A percentile compares a stretch with the other conserved stretches of the same genome.
Evolutionary conservation across 345 rosid genomes (phyloP).

Genomic region (Citrus glauca): DNA sequence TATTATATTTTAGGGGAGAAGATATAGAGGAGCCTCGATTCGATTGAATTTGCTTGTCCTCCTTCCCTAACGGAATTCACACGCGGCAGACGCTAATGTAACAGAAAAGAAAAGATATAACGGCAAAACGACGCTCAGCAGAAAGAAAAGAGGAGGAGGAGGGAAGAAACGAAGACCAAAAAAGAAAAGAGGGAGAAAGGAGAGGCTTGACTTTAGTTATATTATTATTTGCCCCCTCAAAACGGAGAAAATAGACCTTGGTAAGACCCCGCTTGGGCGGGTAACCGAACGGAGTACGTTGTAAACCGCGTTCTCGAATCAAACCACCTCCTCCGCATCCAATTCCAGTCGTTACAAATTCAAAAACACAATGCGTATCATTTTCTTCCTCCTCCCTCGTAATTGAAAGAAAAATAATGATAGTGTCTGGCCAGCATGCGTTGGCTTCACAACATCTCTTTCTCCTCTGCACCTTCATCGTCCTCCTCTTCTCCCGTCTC

Average conservation of each 20-base stretch:
- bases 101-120: too few relatives aligned
- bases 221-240: background rate
- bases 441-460: slow-evolving; percentile 63
- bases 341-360: too few relatives aligned
- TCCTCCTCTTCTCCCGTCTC: slow-evolving; percentile 24
- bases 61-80: too few relatives aligned
- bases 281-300: slow-evolving; percentile 1
- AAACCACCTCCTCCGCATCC: background rate
- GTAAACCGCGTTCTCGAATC: background rate
- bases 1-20: too few relatives aligned
- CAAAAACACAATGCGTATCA: background rate
- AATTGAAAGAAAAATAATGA: slow-evolving; percentile 4
- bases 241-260: background rate
- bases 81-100: too few relatives aligned
- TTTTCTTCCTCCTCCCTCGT: background rate
- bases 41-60: too few relatives aligned
- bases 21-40: too few relatives aligned
- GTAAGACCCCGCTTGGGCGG: background rate
- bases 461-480: slow-evolving; percentile 37
- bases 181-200: too few relatives aligned
- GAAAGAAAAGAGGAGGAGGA: too few relatives aligned
- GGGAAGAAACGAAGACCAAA: too few relatives aligned
- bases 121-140: too few relatives aligned
- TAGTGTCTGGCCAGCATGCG: slow-evolving; percentile 59
- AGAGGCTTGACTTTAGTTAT: background rate